phyloP scores from a whole-genome alignment of 2,329 filamentous ascomycete genomes.

The Ophioceras dolichostomum region DNA sequence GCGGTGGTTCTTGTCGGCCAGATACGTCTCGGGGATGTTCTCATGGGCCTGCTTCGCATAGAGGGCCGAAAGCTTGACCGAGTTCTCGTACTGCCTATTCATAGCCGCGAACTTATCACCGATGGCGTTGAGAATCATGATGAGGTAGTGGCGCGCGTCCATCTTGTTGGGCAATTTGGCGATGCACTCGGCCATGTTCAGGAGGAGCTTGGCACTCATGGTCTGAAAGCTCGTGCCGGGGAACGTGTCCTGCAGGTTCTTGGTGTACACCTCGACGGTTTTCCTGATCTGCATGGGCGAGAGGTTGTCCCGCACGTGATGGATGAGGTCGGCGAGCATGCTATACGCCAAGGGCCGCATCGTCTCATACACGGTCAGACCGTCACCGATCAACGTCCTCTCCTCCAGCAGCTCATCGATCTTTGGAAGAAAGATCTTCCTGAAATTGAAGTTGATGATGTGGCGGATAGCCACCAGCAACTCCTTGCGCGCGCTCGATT shows the following conservation, averaged over 20 bases:
- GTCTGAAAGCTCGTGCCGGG: slow-evolving; percentile 98
- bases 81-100: slow-evolving; percentile 93
- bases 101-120: slow-evolving; percentile 97
- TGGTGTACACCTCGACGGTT: slow-evolving; percentile 94
- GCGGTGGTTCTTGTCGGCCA: slow-evolving; percentile 66
- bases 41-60: slow-evolving; percentile 59
- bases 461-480: slow-evolving; percentile 91
- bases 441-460: slow-evolving; percentile 98
- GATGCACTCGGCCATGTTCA: slow-evolving; percentile 98
- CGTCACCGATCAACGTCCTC: slow-evolving; percentile 87
- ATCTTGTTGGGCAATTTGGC: slow-evolving; percentile 86
- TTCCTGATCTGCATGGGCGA: slow-evolving; percentile 84
- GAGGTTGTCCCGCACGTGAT: slow-evolving; percentile 87
- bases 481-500: slow-evolving; percentile 88
- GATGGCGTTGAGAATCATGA: slow-evolving; percentile 96
- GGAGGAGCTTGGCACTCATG: slow-evolving; percentile 92
- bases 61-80: slow-evolving; percentile 78
- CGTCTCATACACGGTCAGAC: slow-evolving; percentile 90
- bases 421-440: slow-evolving; percentile 86
- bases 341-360: slow-evolving; percentile 94
- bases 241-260: slow-evolving; percentile 88
- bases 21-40: slow-evolving; percentile 58
- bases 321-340: slow-evolving; percentile 95
- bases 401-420: slow-evolving; percentile 94
- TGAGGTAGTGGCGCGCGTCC: slow-evolving; percentile 87